Base-by-base conservation (phyloP, 371 early-diverging fungal species). In the Lichtheimia corymbifera region DNA sequence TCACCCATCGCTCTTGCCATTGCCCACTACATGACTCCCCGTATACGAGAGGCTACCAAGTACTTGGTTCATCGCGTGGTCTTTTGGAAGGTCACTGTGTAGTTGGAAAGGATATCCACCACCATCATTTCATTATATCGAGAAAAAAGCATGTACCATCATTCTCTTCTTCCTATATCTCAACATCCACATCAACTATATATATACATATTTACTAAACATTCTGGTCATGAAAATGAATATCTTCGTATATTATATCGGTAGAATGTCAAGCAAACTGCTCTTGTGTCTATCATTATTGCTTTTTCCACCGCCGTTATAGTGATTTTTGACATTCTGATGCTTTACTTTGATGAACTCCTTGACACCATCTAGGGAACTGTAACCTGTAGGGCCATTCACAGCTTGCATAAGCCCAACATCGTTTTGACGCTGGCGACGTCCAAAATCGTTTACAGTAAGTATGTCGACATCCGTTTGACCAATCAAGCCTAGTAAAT, bases 11-110 rank as follows among this genome's bases (percentile, higher is more conserved):
- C 80, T 20, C 69, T 73, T 54, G 65, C 69, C 0, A 58, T 77
- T 12, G 64, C 77, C 0, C 56, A 53, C 35, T 70, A 67, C 27
- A 56, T 71, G 17, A 65, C 61, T 14, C 78, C 81, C 15, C 45
- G 64, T 17, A 24, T 68, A 27, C 59, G 62, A 40, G 67, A 72
- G 2, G 47, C 74, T 18, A 35, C 60, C 59, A 55, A 54, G 12
- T 68, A 65, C 13, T 25, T 73, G 1, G 24, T 70, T 13, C 44
- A 64, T 50, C 63, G 57, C n/a, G 22, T 77, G 18, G 67, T 72
- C 17, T 73, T 76, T 53, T 75, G 79, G 75, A 75, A 73, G 62
- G 51, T 71, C 2, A 66, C 69, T n/a, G 73, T 75, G 58, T 77
- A 59, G 11, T 35, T 35, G 0, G 22, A 35, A 28, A 35, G 9